Evolutionary conservation across 1,284 basidiomycete species (phyloP).

Genomic region (Ceraceosorus guamensis): DNA sequence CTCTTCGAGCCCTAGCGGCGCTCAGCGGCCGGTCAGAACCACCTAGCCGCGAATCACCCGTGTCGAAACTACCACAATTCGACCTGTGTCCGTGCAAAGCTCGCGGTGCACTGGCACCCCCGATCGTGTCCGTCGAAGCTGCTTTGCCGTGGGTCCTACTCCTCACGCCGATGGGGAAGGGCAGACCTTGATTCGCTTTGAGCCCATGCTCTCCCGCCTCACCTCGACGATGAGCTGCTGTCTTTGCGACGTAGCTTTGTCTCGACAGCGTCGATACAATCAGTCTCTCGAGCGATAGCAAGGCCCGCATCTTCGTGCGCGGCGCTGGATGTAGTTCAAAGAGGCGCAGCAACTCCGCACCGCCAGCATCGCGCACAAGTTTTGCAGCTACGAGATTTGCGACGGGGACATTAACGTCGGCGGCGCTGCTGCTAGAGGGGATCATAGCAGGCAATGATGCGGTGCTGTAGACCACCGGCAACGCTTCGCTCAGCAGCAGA

Average conservation of each 20-base stretch:
- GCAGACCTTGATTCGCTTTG: too few relatives aligned
- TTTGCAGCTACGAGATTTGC: background rate
- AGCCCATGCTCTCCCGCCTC: too few relatives aligned
- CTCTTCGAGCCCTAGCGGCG: background rate
- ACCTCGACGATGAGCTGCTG: background rate
- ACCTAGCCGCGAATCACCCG: too few relatives aligned
- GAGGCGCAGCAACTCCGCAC: background rate
- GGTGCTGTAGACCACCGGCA: background rate
- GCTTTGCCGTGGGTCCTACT: background rate
- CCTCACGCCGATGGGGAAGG: background rate
- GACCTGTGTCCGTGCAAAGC: too few relatives aligned
- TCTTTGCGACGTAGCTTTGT: background rate
- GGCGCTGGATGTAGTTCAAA: conserved; percentile 6
- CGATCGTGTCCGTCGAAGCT: background rate
- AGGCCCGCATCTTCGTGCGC: conserved; percentile 2
- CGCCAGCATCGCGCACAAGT: background rate
- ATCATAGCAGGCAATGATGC: background rate
- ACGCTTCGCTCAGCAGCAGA: background rate
- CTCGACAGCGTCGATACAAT: conserved; percentile 2
- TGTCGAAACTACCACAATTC: too few relatives aligned
- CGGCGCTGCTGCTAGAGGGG: background rate
- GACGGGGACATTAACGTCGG: background rate
- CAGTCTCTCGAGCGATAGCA: conserved; percentile 1
- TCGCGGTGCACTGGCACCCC: too few relatives aligned
- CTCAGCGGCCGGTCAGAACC: background rate